Evolutionary conservation across 108 stramenopile species (phyloP).

Genomic region (Mediolabrus comicus): DNA sequence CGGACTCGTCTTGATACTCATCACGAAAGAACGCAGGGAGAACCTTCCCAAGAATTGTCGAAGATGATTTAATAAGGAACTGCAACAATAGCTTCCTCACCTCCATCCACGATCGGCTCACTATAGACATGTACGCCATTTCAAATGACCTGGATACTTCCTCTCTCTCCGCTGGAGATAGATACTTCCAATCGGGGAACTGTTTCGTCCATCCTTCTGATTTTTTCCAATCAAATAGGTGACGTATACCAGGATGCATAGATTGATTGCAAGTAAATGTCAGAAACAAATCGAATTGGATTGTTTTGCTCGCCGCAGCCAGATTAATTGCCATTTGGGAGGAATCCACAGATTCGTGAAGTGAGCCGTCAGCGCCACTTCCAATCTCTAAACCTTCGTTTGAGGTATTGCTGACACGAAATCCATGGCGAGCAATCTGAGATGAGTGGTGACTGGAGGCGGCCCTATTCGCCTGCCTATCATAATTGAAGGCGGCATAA

Average conservation of each 20-base stretch:
- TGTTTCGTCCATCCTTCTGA: not conserved
- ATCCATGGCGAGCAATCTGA: not conserved
- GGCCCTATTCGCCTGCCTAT: not conserved
- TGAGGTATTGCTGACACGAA: not conserved
- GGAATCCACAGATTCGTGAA: conserved; percentile 7
- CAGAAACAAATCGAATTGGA: conserved; percentile 7
- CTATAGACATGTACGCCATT: conserved; percentile 3
- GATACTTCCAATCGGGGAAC: conserved; percentile 1
- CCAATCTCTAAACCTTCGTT: not conserved
- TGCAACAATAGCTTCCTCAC: conserved; percentile 7
- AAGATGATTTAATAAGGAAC: not conserved
- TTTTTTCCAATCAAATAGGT: not conserved
- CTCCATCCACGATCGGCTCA: conserved; percentile 18
- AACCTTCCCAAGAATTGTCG: not conserved
- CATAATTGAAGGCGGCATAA: not conserved
- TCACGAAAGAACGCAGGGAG: conserved; percentile 5
- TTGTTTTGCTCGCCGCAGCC: not conserved
- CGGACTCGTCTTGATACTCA: conserved; percentile 12
- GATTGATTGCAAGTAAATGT: conserved; percentile 20
- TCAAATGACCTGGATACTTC: conserved; percentile 10
- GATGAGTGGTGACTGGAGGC: not conserved
- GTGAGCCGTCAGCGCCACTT: too few species aligned
- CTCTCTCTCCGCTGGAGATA: not conserved
- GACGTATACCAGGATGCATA: not conserved
- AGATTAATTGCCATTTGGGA: conserved; percentile 5